These are phyloP conservation scores for Russula brevipes DNA, from an alignment of 768 basidiomycete species.

Conservation along the genomic window DNA sequence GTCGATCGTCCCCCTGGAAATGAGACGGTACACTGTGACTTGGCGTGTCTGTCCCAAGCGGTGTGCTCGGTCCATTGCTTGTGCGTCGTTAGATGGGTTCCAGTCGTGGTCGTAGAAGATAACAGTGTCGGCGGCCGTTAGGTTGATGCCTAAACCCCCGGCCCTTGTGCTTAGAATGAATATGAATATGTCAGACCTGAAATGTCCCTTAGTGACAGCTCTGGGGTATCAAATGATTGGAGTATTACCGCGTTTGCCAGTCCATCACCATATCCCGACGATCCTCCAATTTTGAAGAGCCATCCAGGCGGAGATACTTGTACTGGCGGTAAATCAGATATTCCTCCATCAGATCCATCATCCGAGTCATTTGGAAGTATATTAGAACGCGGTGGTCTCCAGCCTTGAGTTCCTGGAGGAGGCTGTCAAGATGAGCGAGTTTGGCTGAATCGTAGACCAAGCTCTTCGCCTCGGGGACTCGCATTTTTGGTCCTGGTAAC, in stretches of 20 bases:
- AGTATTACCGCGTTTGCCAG: slow-evolving; percentile 86
- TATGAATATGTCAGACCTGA: slow-evolving; percentile 80
- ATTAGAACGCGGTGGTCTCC: slow-evolving; percentile 91
- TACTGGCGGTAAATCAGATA: slow-evolving; percentile 96
- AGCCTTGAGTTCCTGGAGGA: slow-evolving; percentile 89
- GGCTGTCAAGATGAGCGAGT: slow-evolving; percentile 78
- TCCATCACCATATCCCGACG: slow-evolving; percentile 98
- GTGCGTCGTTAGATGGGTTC: slow-evolving; percentile 97
- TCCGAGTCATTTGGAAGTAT: slow-evolving; percentile 99
- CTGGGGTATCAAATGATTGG: slow-evolving; percentile 26
- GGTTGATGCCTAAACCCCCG: slow-evolving; percentile 93
- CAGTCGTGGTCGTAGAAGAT: slow-evolving; percentile 93
- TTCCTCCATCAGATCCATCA: slow-evolving; percentile 99
- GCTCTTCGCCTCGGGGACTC: slow-evolving; percentile 90
- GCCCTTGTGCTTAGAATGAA: slow-evolving; percentile 91
- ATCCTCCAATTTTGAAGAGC: slow-evolving; percentile 91
- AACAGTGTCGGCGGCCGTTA: slow-evolving; percentile 94
- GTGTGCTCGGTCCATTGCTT: slow-evolving; percentile 98
- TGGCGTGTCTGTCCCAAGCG: slow-evolving; percentile 95
- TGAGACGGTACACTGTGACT: slow-evolving; percentile 93
- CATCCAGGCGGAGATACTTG: slow-evolving; percentile 90
- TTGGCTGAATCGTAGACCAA: slow-evolving; percentile 97
- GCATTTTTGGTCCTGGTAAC: slow-evolving; percentile 77
- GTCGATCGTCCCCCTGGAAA: slow-evolving; percentile 91
- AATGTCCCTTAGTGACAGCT: slow-evolving; percentile 6